These are phyloP conservation scores for Pezicula rhizophila DNA, from an alignment of 2,329 filamentous ascomycete genomes.

Conservation along the genomic window DNA sequence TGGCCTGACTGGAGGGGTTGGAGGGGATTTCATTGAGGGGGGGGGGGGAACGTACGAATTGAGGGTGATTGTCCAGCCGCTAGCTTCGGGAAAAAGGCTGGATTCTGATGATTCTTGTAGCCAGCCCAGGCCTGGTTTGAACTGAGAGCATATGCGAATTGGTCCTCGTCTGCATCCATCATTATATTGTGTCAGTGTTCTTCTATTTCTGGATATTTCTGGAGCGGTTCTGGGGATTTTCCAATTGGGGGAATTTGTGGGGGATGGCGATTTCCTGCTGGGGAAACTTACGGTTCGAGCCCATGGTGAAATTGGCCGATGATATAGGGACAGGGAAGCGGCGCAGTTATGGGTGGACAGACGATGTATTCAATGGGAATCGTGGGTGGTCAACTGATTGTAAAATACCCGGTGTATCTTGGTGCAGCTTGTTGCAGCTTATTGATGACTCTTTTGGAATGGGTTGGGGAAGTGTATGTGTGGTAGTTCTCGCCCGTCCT, in stretches of 20 bases:
- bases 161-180: slow-evolving; percentile 36
- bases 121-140: slow-evolving; percentile 67
- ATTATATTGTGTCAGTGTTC: background rate
- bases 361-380: too few species aligned
- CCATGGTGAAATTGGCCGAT: background rate
- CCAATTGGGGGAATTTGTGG: background rate
- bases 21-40: background rate
- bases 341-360: too few species aligned
- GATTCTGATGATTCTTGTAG: slow-evolving; percentile 58
- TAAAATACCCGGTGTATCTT: too few species aligned
- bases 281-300: background rate
- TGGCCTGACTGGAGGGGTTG: background rate
- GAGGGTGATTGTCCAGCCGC: slow-evolving; percentile 60
- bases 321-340: background rate
- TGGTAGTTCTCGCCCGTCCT: too few species aligned
- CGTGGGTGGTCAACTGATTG: too few species aligned
- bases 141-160: slow-evolving; percentile 56
- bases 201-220: background rate
- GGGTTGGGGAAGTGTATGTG: too few species aligned
- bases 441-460: too few species aligned
- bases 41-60: slow-evolving; percentile 41
- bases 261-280: background rate
- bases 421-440: too few species aligned
- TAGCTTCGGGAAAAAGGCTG: slow-evolving; percentile 63
- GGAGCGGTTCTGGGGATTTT: background rate